Conservation (phyloP, 352 stramenopile genomes). For the Phytophthora agathidicida region DNA sequence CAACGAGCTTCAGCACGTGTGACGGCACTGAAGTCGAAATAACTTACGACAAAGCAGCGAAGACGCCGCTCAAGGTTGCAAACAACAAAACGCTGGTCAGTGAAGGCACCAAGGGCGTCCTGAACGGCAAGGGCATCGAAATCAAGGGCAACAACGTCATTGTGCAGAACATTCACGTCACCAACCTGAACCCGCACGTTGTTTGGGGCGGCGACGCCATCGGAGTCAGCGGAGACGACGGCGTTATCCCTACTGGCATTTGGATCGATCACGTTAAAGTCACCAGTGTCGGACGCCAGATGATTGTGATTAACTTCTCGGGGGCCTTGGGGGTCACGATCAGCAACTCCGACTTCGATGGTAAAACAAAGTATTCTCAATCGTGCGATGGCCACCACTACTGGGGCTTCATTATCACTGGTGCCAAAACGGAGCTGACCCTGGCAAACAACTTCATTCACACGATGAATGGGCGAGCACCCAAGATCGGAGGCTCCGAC, state of each 20-base stretch:
- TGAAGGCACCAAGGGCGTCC: constrained; percentile 34
- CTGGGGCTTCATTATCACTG: constrained; percentile 39
- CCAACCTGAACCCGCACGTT: constrained; percentile 48
- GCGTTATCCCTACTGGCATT: constrained; percentile 23
- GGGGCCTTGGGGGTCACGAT: constrained; percentile 41
- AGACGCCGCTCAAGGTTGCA: neutral
- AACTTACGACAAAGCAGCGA: constrained; percentile 18
- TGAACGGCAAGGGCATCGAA: constrained; percentile 40
- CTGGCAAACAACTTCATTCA: constrained; percentile 46
- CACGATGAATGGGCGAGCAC: constrained; percentile 34
- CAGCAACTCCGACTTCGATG: constrained; percentile 57
- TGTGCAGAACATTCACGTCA: constrained; percentile 55
- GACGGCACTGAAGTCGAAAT: constrained; percentile 27
- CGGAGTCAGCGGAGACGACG: constrained; percentile 14
- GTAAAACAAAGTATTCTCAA: constrained; percentile 40
- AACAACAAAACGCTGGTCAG: constrained; percentile 42
- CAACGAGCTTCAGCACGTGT: constrained; percentile 7
- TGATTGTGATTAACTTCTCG: constrained; percentile 39
- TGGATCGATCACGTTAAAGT: constrained; percentile 59
- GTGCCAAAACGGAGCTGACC: constrained; percentile 30
- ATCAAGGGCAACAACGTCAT: constrained; percentile 48
- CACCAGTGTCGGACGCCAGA: constrained; percentile 35
- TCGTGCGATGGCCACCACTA: constrained; percentile 63
- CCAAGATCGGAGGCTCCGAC: constrained; percentile 24
- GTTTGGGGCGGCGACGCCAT: constrained; percentile 36